Evolutionary conservation across 2,329 filamentous ascomycete genomes (phyloP), one percentile per base, ranked within the genome.

Genomic region (Epichloe elymi): DNA sequence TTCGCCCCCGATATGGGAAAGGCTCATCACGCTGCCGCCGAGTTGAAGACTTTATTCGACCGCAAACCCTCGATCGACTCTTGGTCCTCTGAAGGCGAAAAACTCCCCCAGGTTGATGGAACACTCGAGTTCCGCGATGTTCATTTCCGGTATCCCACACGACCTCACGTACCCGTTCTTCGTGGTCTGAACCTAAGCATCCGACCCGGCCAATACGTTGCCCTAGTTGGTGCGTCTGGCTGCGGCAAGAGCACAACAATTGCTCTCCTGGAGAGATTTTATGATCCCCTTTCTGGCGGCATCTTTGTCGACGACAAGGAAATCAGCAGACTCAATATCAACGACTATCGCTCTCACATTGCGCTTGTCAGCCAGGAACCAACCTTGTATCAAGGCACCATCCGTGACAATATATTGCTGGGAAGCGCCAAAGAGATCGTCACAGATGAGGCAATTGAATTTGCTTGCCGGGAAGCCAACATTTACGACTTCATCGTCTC

Each of bases 241-340:
- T 95, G 90, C 62, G 93, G 93, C 52, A 97, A 98, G 72, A 88
- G 83, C 47, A 97, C 93, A 0, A 94, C 90, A 0, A 95, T 97
- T 63, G 86, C 88, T 3, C 75, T 97, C 4, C 73, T 97, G 35
- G 91, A 97, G 65, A 85, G 93, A 36, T 97, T 97, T 71, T 97
- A 97, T 63, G 89, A 97, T 59, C 87, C 90, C 0, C 75, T 93
- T 0, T 76, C 80, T 0, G 93, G 93, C 12, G 82, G 82, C 14
- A 75, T 98, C 36, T 87, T 81, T 53, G 75, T 97, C 17, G 91
- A 97, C 61, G 88, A 83, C 51, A 80, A 83, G 56, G 87, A 95
- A 55, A 88, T 97, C 60, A 84, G 81, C 53, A 75, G 74, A 11
- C 74, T 96, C 46, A 91, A 95, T 60, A 74, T 95, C 61, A 89